These are phyloP conservation scores for Entomortierella parvispora DNA, from an alignment of 192 early-diverging fungal genomes.

Conservation along the genomic window DNA sequence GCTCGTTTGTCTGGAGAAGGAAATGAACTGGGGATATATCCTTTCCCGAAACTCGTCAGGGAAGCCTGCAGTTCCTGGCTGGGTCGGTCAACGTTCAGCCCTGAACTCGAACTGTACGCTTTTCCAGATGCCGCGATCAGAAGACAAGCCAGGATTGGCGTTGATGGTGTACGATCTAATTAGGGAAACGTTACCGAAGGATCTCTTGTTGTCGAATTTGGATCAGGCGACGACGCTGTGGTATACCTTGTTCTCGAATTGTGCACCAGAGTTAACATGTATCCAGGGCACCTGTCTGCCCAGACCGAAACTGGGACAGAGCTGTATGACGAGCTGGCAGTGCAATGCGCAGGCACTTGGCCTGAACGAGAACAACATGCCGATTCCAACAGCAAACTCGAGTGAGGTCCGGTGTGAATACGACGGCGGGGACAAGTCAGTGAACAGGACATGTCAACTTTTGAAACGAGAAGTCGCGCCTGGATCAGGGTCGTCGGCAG, in stretches of 20 bases:
- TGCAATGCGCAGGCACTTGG: conserved; percentile 39
- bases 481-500: neutral
- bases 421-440: conserved; percentile 15
- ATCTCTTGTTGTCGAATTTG: conserved; percentile 27
- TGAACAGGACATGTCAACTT: conserved; percentile 37
- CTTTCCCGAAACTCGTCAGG: conserved; percentile 32
- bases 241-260: conserved; percentile 46
- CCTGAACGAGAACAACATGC: conserved; percentile 34
- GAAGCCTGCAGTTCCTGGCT: conserved; percentile 31
- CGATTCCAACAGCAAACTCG: conserved; percentile 29
- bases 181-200: conserved; percentile 18
- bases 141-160: conserved; percentile 26
- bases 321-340: conserved; percentile 41
- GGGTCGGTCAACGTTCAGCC: conserved; percentile 18
- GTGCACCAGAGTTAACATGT: conserved; percentile 24
- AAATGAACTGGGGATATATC: conserved; percentile 38
- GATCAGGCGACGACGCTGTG: conserved; percentile 24
- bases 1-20: conserved; percentile 29
- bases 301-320: conserved; percentile 20
- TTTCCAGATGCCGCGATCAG: conserved; percentile 29
- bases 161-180: conserved; percentile 43
- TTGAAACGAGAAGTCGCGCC: conserved; percentile 4
- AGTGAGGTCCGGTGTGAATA: conserved; percentile 43
- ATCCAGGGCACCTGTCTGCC: conserved; percentile 14
- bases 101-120: conserved; percentile 25